A percentile compares a stretch with the other conserved stretches of the same genome.
Evolutionary conservation across 177 flowering plant species (phyloP).

Genomic region (Vitis hybrid): DNA sequence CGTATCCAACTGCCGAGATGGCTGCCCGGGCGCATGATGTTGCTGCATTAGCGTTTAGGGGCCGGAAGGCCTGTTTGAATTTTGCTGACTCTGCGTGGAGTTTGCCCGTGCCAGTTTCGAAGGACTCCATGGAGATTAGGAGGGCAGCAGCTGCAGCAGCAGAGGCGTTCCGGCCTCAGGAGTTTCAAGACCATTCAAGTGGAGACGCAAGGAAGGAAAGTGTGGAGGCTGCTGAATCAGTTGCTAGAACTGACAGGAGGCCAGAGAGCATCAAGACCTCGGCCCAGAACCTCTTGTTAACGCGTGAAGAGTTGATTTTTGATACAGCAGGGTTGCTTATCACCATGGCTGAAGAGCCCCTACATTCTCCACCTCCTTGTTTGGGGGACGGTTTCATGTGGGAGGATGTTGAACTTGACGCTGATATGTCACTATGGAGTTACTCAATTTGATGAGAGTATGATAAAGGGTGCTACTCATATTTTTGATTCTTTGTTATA

Average conservation of each 20-base stretch:
- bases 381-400: background rate
- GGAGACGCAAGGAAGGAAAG: background rate
- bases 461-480: no score
- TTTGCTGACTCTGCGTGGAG: slow-evolving; percentile 54
- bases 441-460: slow-evolving; percentile 8
- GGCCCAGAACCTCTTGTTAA: background rate
- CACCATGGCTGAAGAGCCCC: slow-evolving; percentile 42
- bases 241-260: no score
- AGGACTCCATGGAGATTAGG: slow-evolving; percentile 34
- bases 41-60: slow-evolving; percentile 50
- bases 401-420: slow-evolving; percentile 22
- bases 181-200: background rate
- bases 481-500: no score
- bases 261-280: no score
- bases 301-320: slow-evolving; percentile 33
- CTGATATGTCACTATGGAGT: slow-evolving; percentile 35
- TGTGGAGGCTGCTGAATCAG: background rate
- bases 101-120: slow-evolving; percentile 41
- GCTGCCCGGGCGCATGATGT: slow-evolving; percentile 68
- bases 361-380: slow-evolving; percentile 36
- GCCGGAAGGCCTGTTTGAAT: slow-evolving; percentile 46
- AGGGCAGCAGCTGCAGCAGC: slow-evolving; percentile 51
- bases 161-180: slow-evolving; percentile 20
- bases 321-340: slow-evolving; percentile 36
- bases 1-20: slow-evolving; percentile 55